phyloP scores from a whole-genome alignment of 306 rosid genomes.

The apple (Malus domestica) region ASM211411v1 NC_041804.1:20127501-20128000 shows the following conservation, averaged over 20 bases:
- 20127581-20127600: constrained; percentile 35
- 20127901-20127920: too few species aligned
- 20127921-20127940: neutral
- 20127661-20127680: neutral
- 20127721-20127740: neutral
- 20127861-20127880: neutral
- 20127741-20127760: neutral
- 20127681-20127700: neutral
- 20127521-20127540: constrained; percentile 46
- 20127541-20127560: constrained; percentile 59
- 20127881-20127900: neutral
- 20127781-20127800: neutral
- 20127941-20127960: neutral
- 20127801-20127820: neutral
- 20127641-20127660: neutral
- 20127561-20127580: constrained; percentile 22
- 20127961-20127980: neutral
- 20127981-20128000: neutral
- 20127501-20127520: constrained; percentile 22
- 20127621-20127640: constrained; percentile 36
- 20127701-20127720: neutral
- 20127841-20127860: neutral
- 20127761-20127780: neutral
- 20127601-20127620: constrained; percentile 87
- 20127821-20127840: neutral